A percentile compares a stretch with the other conserved stretches of the same genome.
Evolutionary conservation across 495 filamentous ascomycete species (phyloP).

Genomic region (Jackrogersella minutella): DNA sequence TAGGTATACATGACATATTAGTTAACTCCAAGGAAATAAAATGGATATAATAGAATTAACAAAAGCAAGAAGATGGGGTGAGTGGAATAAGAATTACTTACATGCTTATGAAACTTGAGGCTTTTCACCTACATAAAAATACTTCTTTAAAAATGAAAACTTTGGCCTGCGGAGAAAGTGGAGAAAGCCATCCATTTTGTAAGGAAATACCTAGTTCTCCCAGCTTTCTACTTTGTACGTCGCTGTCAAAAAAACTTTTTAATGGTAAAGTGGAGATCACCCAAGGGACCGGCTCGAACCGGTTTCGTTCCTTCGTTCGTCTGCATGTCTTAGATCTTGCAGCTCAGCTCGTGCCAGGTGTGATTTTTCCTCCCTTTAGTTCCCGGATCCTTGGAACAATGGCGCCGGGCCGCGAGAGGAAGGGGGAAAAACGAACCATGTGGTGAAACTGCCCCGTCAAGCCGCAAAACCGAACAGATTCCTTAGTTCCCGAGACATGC

Average conservation of each 20-base stretch:
- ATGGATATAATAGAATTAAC: neutral
- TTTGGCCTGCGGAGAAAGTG: conserved; percentile 19
- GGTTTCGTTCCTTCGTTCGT: conserved; percentile 22
- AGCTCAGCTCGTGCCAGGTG: conserved; percentile 24
- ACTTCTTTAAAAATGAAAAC: neutral
- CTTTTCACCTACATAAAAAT: conserved; percentile 19
- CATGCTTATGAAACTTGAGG: neutral
- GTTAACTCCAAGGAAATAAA: neutral
- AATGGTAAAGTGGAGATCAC: conserved; percentile 17
- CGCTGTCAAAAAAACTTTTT: neutral
- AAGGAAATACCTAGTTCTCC: too few relatives aligned
- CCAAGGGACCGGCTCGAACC: conserved; percentile 36
- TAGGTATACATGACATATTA: neutral
- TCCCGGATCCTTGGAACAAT: conserved; percentile 25
- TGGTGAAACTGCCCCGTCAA: conserved; percentile 14
- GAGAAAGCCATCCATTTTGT: neutral
- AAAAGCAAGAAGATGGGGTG: neutral
- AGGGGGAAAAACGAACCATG: conserved; percentile 4
- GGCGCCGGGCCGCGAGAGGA: neutral
- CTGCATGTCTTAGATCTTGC: conserved; percentile 42
- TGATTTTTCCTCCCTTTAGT: conserved; percentile 5
- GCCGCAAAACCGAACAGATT: conserved; percentile 4
- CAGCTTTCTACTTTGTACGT: too few relatives aligned
- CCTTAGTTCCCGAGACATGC: conserved; percentile 28
- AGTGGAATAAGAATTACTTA: neutral